These are phyloP conservation scores for Hypholoma fasciculare DNA, from an alignment of 768 basidiomycete genomes.

Conservation along the genomic window DNA sequence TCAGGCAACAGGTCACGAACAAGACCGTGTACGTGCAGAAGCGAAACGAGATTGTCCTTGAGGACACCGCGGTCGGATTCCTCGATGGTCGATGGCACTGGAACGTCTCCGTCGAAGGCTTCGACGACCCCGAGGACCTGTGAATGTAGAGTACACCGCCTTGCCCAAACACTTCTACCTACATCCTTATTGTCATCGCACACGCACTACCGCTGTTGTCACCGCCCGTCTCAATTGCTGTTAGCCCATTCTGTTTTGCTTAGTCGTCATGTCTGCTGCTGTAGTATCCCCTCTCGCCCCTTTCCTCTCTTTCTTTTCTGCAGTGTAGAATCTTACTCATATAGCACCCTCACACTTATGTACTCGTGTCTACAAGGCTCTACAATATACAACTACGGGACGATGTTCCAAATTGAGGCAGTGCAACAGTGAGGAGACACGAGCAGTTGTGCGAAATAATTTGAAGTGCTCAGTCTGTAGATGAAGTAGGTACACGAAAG, in stretches of 20 bases:
- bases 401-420: too few relatives aligned
- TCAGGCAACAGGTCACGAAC: conserved; percentile 93
- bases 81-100: conserved; percentile 83
- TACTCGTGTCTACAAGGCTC: too few relatives aligned
- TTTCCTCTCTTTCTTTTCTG: background rate
- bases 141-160: background rate
- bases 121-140: conserved; percentile 49
- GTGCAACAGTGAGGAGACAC: too few relatives aligned
- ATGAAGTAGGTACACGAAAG: background rate
- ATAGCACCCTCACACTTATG: too few relatives aligned
- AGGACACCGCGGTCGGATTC: conserved; percentile 92
- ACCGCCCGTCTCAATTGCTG: background rate
- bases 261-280: background rate
- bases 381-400: too few relatives aligned
- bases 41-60: conserved; percentile 91
- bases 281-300: background rate
- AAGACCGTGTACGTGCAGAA: conserved; percentile 98
- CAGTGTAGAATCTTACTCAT: background rate
- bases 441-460: background rate
- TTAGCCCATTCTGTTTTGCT: background rate
- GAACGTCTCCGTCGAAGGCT: conserved; percentile 73
- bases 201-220: background rate
- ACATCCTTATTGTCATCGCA: background rate
- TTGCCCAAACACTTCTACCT: background rate
- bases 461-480: background rate